phyloP scores from a whole-genome alignment of 2,329 filamentous ascomycete species.

The Thelonectria blattea region DNA sequence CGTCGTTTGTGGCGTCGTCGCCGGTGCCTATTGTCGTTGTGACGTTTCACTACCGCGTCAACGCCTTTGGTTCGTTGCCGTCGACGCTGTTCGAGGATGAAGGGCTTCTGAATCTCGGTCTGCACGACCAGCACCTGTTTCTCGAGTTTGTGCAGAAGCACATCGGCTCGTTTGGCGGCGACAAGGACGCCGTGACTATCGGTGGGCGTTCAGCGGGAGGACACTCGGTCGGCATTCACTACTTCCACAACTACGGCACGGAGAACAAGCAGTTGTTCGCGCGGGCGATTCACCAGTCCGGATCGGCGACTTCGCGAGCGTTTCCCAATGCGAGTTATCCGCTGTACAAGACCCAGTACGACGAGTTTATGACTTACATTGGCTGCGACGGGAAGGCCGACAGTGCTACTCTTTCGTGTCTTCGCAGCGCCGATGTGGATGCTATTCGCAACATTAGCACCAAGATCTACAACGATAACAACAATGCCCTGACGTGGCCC shows the following conservation, averaged over 20 bases:
- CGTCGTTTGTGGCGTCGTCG: slow-evolving; percentile 41
- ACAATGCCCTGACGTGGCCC: slow-evolving; percentile 52
- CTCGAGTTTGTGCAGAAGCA: slow-evolving; percentile 60
- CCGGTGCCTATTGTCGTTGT: slow-evolving; percentile 51
- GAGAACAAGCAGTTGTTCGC: slow-evolving; percentile 41
- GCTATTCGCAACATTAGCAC: slow-evolving; percentile 47
- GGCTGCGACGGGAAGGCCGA: slow-evolving; percentile 40
- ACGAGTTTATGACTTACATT: slow-evolving; percentile 38
- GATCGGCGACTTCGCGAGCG: slow-evolving; percentile 45
- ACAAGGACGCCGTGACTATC: slow-evolving; percentile 58
- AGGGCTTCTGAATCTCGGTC: slow-evolving; percentile 55
- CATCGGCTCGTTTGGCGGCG: slow-evolving; percentile 60
- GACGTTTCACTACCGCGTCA: slow-evolving; percentile 51
- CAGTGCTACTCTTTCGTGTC: slow-evolving; percentile 45
- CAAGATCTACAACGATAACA: slow-evolving; percentile 45
- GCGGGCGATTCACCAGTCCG: slow-evolving; percentile 45
- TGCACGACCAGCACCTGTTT: slow-evolving; percentile 59
- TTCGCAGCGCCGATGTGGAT: slow-evolving; percentile 44
- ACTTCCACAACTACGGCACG: slow-evolving; percentile 47
- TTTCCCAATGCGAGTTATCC: slow-evolving; percentile 45
- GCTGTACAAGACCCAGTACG: slow-evolving; percentile 42
- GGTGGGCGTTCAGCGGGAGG: slow-evolving; percentile 61
- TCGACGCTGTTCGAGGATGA: slow-evolving; percentile 46
- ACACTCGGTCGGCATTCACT: slow-evolving; percentile 47
- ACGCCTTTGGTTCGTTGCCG: slow-evolving; percentile 51